Evolutionary conservation across 805 yeast genomes (phyloP).

Genomic region (Barnettozyma salicaria): DNA sequence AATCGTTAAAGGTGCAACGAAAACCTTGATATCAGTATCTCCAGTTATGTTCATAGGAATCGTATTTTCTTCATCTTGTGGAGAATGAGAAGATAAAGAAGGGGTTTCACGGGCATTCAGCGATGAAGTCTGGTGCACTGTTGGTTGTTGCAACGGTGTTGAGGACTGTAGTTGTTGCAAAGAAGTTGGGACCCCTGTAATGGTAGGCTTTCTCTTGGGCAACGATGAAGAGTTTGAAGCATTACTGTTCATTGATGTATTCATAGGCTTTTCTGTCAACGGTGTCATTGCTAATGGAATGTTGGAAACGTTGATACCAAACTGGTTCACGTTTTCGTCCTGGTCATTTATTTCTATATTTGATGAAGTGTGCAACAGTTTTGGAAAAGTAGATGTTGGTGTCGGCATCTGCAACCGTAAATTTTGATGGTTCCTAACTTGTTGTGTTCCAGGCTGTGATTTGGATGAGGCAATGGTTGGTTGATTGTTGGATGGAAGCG

Average conservation of each 20-base stretch:
- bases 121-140: constrained; percentile 6
- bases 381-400: constrained; percentile 41
- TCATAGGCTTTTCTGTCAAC: constrained; percentile 49
- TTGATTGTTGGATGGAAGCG: constrained; percentile 2
- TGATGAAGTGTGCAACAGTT: constrained; percentile 30
- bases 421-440: constrained; percentile 44
- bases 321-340: constrained; percentile 54
- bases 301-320: constrained; percentile 51
- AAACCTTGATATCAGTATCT: not conserved
- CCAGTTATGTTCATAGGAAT: not conserved
- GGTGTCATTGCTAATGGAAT: constrained; percentile 75
- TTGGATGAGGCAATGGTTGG: constrained; percentile 2
- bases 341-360: constrained; percentile 20
- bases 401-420: constrained; percentile 71
- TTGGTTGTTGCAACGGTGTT: constrained; percentile 7
- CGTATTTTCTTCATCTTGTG: constrained; percentile 8
- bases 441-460: constrained; percentile 6
- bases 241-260: constrained; percentile 3
- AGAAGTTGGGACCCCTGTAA: constrained; percentile 7
- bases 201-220: constrained; percentile 10
- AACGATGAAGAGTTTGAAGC: not conserved
- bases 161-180: constrained; percentile 3
- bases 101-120: constrained; percentile 7
- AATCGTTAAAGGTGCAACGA: constrained; percentile 9
- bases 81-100: constrained; percentile 12